Evolutionary conservation across 805 yeast genomes (phyloP), one percentile per base, ranked within the genome.

Genomic region (Kodamaea laetipori): DNA sequence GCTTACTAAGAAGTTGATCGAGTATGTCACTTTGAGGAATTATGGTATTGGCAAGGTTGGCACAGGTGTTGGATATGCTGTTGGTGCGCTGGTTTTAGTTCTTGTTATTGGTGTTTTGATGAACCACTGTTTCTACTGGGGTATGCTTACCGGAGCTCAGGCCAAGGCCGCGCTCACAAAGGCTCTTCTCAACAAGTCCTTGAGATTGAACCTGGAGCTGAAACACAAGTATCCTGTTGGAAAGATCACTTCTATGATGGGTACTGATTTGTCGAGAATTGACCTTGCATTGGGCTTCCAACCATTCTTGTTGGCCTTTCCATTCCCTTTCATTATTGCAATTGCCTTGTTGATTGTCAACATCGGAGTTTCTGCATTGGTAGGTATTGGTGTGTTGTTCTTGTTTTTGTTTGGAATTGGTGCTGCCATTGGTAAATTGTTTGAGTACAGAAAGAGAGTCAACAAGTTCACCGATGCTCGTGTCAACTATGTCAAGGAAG

Each of bases 401-500:
- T 11, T 41, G 13, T 57, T 56, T 23, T 64, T 86, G 23, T 55
- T 63, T 1, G 41, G 60, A 1, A 72, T 84, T 40, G 72, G 77
- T 6, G 53, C 64, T 16, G 55, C 73, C 1, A 78, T 89, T 18
- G 75, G 69, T 27, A 62, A 60, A 21, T 70, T 89, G 50, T 76
- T 86, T 51, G 58, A 49, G 2, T 70, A 74, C 47, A 79, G 44
- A 35, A 35, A 19, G 17, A 34, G 61, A 11, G 82, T 88, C 8
- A 80, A 80, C 45, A 66, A 64, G 2, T 78, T 67, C 54, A 90
- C 96, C 2, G 98, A 90, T 61, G 63, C 69, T 15, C 80, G 98
- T 57, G 88, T 90, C 16, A 74, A 80, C 37, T 72, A 79, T 37
- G 81, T 89, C 61, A 84, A 86, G 52, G 97, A 90, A 61, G 78